Evolutionary conservation across 768 basidiomycete genomes (phyloP), one percentile per base, ranked within the genome.

Genomic region (Cubamyces lactineus): DNA sequence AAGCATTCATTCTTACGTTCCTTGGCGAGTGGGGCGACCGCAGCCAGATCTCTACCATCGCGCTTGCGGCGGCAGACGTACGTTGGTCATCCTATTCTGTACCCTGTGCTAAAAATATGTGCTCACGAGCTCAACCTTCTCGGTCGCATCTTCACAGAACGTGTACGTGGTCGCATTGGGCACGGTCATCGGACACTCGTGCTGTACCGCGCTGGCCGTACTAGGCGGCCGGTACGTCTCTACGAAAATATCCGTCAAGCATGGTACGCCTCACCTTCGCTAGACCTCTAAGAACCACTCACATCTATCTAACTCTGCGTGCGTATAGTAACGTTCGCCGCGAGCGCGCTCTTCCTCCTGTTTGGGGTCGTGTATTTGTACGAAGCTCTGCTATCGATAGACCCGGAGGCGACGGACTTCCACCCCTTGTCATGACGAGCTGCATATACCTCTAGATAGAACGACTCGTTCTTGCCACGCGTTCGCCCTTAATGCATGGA

Each of bases 1-100:
- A 99, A 74, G 86, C 94, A 0, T 98, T 99, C 70, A 78, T 96
- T 34, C 80, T 99, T 62, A 98, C 96, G 0, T 98, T 98, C 76
- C 80, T 99, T n/a, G 97, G 96, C 11, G 97, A 99, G 76, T 98
- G 97, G 97, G 96, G 97, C 0, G 97, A 98, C 76, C 78, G 96
- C 55, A 96, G 94, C 70, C 96, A 99, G 77, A 94, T 98, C 68
- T 91, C 97, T 1, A 98, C 97, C 2, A 96, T 98, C 64, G 96
- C 94, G 5, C 79, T 98, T 54, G 96, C 92, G 2, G 96, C 96
- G 23, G 92, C 96, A 21, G 94, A 99, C 77, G 96, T 98, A 58
- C 53, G 69, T 65, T 13, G 28, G 38, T 39, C 4, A 1, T 21
- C 0, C 40, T 23, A 40, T 23, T 52, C 53, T 26, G 30, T 26